Evolutionary conservation across 1,284 basidiomycete species (phyloP), one percentile per base, ranked within the genome.

Genomic region (Athelia psychrophila): DNA sequence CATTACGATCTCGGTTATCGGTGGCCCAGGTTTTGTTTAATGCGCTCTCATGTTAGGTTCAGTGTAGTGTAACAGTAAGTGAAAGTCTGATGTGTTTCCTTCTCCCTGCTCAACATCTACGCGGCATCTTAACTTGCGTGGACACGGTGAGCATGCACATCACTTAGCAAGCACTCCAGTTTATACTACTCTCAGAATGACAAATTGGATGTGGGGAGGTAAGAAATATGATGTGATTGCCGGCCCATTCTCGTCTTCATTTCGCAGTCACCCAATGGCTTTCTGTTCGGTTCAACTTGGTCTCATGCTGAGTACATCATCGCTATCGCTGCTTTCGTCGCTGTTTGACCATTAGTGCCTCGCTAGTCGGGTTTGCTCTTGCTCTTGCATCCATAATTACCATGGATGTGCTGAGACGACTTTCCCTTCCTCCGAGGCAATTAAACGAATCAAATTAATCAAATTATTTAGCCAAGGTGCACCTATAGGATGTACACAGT

Each of bases 161-260:
- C 25, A 45, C 22, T 24, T 32, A 48, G 44, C 35, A 20, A 23
- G 48, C 20, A 18, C 50, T n/a, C 19, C 38, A 13, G 38, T 40
- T 54, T 24, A 54, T 54, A 25, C 33, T 20, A 44, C 2, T 50
- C 18, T 32, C 54, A 88, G 83, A 94, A 95, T 62, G 68, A 77
- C 33, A 92, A 79, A 88, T 60, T 95, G 92, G 91, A 85, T 87
- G 77, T 94, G 91, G 91, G 86, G 84, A 70, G 86, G 83, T 84
- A 64, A 57, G 33, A 12, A 72, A 72, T 48, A 65, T 67, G 55
- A 33, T 50, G 13, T 48, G 18, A 44, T 44, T 46, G 3, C 35
- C 58, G 42, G 57, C 25, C 22, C 49, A 38, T 20, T 46, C 51
- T 60, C 67, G 6, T 55, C 35, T 47, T 42, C 25, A 20, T 50